phyloP scores from a whole-genome alignment of 2,329 filamentous ascomycete species.

The Chalaropsis thielavioides region DNA sequence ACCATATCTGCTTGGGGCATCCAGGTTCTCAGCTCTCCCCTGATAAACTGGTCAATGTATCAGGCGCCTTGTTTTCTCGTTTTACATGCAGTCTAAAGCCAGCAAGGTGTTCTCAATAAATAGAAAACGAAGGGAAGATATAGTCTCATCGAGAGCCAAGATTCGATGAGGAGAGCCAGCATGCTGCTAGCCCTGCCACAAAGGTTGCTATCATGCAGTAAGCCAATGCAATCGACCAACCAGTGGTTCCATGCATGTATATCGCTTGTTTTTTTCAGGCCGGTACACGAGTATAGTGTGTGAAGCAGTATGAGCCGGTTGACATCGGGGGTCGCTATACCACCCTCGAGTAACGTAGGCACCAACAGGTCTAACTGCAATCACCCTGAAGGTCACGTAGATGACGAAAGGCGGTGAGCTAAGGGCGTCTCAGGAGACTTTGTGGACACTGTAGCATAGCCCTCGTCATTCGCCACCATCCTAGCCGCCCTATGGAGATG shows the following conservation, averaged over 20 bases:
- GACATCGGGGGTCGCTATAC: not conserved
- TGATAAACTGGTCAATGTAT: not conserved
- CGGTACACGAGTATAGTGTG: not conserved
- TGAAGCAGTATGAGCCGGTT: not conserved
- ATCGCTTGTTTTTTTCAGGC: not conserved
- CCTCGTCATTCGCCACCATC: not conserved
- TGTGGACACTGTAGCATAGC: not conserved
- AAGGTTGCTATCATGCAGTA: not conserved
- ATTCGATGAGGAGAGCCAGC: not conserved
- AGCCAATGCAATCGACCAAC: not conserved
- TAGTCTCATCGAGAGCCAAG: not conserved
- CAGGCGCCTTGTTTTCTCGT: not conserved
- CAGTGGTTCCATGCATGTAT: too few relatives aligned
- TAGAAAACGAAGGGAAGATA: not conserved
- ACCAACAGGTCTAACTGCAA: not conserved
- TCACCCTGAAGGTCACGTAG: not conserved
- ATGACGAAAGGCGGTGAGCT: not conserved
- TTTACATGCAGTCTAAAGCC: not conserved
- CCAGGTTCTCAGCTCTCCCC: not conserved
- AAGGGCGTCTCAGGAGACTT: not conserved
- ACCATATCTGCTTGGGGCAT: not conserved
- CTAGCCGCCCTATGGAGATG: too few relatives aligned
- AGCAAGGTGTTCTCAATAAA: not conserved
- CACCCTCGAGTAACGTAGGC: not conserved
- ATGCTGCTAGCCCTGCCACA: not conserved